Conservation (phyloP, 2,329 filamentous ascomycete genomes). For the Sporothrix pallida region DNA sequence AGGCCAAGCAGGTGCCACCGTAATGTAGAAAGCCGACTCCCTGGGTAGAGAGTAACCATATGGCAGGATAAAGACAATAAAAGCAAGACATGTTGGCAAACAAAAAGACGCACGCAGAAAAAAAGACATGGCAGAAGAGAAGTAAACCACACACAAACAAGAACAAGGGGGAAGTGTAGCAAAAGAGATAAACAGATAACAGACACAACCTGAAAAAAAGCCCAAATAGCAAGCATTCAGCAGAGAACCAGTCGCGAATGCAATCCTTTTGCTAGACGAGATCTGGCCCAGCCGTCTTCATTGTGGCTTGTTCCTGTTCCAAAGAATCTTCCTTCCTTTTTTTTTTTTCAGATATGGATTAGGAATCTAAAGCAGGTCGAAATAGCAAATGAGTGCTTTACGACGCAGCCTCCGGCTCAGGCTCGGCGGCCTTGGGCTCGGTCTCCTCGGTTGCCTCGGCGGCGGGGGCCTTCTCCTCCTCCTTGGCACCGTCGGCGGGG, state of each 20-base stretch:
- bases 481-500: conserved; percentile 59
- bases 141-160: conserved; percentile 17
- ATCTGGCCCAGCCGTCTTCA: conserved; percentile 24
- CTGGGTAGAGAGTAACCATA: conserved; percentile 8
- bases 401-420: conserved; percentile 30
- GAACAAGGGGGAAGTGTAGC: conserved; percentile 2
- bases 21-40: neutral
- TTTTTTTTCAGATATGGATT: conserved; percentile 20
- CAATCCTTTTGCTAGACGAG: conserved; percentile 24
- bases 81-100: conserved; percentile 20
- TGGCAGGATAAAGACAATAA: conserved; percentile 18
- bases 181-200: conserved; percentile 12
- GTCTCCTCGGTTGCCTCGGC: conserved; percentile 47
- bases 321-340: conserved; percentile 16
- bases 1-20: neutral
- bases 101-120: conserved; percentile 17
- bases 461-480: conserved; percentile 48
- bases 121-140: conserved; percentile 8
- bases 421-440: conserved; percentile 33
- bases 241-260: conserved; percentile 24
- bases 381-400: conserved; percentile 22
- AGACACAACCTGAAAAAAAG: conserved; percentile 9
- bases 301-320: conserved; percentile 25
- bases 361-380: conserved; percentile 12
- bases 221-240: conserved; percentile 15